Conservation (phyloP, 2,329 filamentous ascomycete species). For the Colletotrichum horii region DNA sequence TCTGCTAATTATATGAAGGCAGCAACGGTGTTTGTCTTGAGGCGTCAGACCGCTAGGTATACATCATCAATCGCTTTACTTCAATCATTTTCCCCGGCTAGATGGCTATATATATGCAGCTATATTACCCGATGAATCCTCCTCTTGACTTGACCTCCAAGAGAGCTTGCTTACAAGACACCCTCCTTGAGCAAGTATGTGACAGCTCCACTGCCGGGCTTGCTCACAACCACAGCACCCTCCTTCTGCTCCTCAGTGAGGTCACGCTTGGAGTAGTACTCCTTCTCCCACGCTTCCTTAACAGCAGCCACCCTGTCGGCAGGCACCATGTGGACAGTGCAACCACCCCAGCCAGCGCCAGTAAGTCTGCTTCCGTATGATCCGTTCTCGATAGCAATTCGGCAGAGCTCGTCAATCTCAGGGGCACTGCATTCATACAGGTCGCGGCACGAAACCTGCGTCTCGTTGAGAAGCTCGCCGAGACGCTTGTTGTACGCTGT, state of each 20-base stretch:
- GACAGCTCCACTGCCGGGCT: slow-evolving; percentile 78
- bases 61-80: neutral
- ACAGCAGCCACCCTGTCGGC: slow-evolving; percentile 81
- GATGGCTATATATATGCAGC: neutral
- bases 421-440: slow-evolving; percentile 91
- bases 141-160: neutral
- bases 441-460: slow-evolving; percentile 85
- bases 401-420: slow-evolving; percentile 89
- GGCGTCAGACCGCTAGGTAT: neutral
- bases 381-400: slow-evolving; percentile 78
- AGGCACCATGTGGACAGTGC: slow-evolving; percentile 91
- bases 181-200: slow-evolving; percentile 48
- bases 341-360: slow-evolving; percentile 96
- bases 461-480: slow-evolving; percentile 85
- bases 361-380: slow-evolving; percentile 86
- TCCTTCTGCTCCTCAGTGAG: slow-evolving; percentile 74
- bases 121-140: neutral
- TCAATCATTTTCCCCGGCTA: neutral
- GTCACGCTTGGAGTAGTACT: slow-evolving; percentile 78
- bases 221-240: slow-evolving; percentile 85
- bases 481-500: slow-evolving; percentile 68
- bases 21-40: neutral
- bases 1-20: neutral
- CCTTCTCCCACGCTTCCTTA: slow-evolving; percentile 75
- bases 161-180: neutral